phyloP scores from a whole-genome alignment of 805 yeast species.

The Lachancea sp. region DNA sequence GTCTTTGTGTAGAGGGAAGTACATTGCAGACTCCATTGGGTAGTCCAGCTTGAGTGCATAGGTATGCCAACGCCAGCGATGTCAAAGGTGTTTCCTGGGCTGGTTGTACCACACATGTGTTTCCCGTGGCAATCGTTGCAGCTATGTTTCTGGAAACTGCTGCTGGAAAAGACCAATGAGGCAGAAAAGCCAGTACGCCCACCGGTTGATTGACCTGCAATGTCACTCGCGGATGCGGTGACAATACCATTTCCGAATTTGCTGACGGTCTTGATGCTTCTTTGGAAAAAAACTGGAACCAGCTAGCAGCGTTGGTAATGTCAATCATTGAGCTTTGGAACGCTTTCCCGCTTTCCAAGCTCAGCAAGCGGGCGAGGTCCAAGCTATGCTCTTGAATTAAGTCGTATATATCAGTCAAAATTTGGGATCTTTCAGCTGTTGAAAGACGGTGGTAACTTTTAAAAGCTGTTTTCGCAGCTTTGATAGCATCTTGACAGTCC shows the following conservation, averaged over 20 bases:
- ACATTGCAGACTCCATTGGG: constrained; percentile 66
- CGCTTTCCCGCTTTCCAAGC: constrained; percentile 73
- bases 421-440: constrained; percentile 48
- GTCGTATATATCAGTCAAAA: constrained; percentile 47
- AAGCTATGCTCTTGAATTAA: constrained; percentile 51
- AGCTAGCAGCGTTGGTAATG: constrained; percentile 56
- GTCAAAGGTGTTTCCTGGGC: constrained; percentile 70
- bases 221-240: neutral
- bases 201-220: constrained; percentile 46
- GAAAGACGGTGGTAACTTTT: constrained; percentile 44
- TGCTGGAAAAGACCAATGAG: constrained; percentile 76
- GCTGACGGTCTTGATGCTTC: constrained; percentile 62
- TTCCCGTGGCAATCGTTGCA: constrained; percentile 76
- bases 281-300: constrained; percentile 76
- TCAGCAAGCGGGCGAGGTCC: constrained; percentile 58
- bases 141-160: constrained; percentile 72
- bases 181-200: constrained; percentile 73
- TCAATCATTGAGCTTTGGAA: constrained; percentile 68
- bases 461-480: constrained; percentile 50
- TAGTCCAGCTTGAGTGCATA: constrained; percentile 61
- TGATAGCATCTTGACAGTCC: constrained; percentile 47
- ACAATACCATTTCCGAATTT: constrained; percentile 32
- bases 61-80: constrained; percentile 59
- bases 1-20: constrained; percentile 42
- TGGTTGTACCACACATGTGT: constrained; percentile 71